Evolutionary conservation across 306 rosid species (phyloP).

Genomic region (Glycine tomentella): DNA sequence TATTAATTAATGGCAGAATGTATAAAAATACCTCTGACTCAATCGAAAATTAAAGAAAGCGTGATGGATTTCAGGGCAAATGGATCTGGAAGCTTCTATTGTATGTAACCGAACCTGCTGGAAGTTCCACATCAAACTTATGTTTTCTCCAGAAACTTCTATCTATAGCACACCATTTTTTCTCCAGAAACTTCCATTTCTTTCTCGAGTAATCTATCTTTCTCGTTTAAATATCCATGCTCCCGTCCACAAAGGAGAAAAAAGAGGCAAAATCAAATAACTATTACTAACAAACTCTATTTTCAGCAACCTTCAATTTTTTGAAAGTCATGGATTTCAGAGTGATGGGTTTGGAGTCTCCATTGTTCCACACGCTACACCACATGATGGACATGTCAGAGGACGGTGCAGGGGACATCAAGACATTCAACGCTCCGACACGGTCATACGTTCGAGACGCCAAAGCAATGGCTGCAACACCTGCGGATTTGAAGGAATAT

Average conservation of each 20-base stretch:
- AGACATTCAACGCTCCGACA: background rate
- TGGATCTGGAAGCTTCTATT: too few species aligned
- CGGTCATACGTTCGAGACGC: background rate
- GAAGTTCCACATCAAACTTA: background rate
- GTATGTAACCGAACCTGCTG: conserved; percentile 12
- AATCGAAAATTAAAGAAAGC: too few species aligned
- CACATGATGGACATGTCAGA: background rate
- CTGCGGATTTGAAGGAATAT: background rate
- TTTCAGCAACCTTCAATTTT: background rate
- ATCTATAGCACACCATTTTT: background rate
- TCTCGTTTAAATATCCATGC: background rate
- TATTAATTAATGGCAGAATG: too few species aligned
- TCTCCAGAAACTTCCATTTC: conserved; percentile 44
- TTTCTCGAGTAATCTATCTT: background rate
- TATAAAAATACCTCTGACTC: too few species aligned
- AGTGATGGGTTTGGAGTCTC: background rate
- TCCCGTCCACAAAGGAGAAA: accelerated
- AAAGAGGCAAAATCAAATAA: background rate
- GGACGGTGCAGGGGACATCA: background rate
- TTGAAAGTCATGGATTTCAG: background rate
- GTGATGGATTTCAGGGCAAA: too few species aligned
- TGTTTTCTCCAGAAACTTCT: background rate
- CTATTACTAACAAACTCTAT: background rate
- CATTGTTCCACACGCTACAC: background rate
- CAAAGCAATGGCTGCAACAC: background rate